Evolutionary conservation across 108 stramenopile genomes (phyloP), one percentile per base, ranked within the genome.

Genomic region (Discostella pseudostelligera): DNA sequence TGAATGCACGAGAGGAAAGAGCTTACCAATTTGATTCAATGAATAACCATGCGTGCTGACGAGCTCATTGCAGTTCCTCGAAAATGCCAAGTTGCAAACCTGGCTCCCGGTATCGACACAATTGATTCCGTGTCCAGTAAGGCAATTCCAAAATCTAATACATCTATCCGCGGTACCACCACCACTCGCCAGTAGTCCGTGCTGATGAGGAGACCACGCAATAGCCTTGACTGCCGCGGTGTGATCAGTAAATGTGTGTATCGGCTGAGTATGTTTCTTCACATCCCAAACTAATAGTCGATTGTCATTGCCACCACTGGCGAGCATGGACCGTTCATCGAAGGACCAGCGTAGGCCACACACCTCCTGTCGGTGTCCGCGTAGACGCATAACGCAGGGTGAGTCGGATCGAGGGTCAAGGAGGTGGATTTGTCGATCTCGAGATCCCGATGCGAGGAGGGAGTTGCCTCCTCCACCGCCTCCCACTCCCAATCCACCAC

Each of bases 181-280:
- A 1, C 99, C 99, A 54, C 94, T 93, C 14, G 97, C 98, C 57
- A 99, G 72, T 19, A 97, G 80, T 21, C 97, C 97, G 59, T 92
- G 88, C 73, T 98, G 97, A 74, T 98, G 98, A 21, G 99, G 99
- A 50, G 84, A 87, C 98, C 98, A 99, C 8, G 98, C 93, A 74
- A 99, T 96, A 16, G 99, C 99, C 84, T 99, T 99, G 68, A 99
- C 98, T 8, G 99, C 99, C 3, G 98, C 99, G 2, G 90, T 92
- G 84, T 99, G 99, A 21, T 94, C 97, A 14, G 81, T 75, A 56
- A 94, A 96, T 11, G 76, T 68, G 50, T 88, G 86, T 13, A 83
- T 48, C 5, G 88, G 87, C 36, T 72, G 57, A 40, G 60, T 56
- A n/a, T 85, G 81, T 78, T 87, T 87, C 35, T 90, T 84, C 49